phyloP scores from a whole-genome alignment of 2,329 filamentous ascomycete genomes.

The Zasmidium cellare region DNA sequence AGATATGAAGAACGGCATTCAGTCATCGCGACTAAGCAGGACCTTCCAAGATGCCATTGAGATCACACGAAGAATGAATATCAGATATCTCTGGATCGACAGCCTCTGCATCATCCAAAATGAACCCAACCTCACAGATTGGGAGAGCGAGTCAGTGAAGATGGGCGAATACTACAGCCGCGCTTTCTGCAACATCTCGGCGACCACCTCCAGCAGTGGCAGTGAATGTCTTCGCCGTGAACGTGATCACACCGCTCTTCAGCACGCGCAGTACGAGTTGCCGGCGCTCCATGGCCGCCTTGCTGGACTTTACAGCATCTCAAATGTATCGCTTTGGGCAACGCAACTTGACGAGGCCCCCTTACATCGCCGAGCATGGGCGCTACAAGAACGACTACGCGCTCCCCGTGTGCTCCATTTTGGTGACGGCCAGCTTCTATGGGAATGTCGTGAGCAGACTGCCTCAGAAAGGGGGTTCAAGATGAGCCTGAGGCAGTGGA shows the following conservation, averaged over 20 bases:
- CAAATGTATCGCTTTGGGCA: not conserved
- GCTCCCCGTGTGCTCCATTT: not conserved
- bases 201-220: not conserved
- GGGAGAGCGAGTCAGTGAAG: not conserved
- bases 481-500: not conserved
- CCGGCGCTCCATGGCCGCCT: not conserved
- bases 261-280: not conserved
- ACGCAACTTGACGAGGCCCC: not conserved
- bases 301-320: not conserved
- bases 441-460: not conserved
- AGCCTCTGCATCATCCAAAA: not conserved
- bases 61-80: not conserved
- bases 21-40: not conserved
- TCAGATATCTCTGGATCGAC: not conserved
- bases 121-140: not conserved
- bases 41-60: not conserved
- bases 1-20: not conserved
- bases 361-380: not conserved
- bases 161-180: not conserved
- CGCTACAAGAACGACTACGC: not conserved
- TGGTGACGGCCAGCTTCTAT: not conserved
- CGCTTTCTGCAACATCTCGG: not conserved
- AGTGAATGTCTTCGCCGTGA: not conserved
- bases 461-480: not conserved
- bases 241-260: not conserved